Evolutionary conservation across 495 filamentous ascomycete species (phyloP).

Genomic region (Cryomyces minteri): DNA sequence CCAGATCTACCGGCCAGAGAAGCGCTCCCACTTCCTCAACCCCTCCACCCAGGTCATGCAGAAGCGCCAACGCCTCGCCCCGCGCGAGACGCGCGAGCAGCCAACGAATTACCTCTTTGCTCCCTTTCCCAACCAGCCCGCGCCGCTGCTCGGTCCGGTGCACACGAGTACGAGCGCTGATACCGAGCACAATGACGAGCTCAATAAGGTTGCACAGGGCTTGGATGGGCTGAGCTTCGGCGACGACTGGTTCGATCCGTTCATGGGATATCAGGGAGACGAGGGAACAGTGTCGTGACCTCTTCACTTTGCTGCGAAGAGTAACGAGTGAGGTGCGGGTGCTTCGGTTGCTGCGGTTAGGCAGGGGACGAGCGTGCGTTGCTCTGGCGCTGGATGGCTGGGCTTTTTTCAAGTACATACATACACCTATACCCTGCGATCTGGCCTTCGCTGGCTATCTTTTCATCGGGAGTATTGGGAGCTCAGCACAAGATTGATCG

Average conservation of each 20-base stretch:
- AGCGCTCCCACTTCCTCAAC: constrained; percentile 1
- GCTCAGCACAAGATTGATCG: too few relatives aligned
- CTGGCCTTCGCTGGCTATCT: too few relatives aligned
- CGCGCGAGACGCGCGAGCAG: not conserved
- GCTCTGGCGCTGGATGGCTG: too few relatives aligned
- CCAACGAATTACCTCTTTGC: constrained; percentile 4
- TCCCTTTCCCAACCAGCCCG: constrained; percentile 3
- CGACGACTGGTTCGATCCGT: constrained; percentile 6
- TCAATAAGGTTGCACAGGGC: constrained; percentile 2
- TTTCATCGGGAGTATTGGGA: too few relatives aligned
- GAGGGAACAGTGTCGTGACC: not conserved
- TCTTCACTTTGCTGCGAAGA: too few relatives aligned
- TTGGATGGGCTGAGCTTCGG: constrained; percentile 4
- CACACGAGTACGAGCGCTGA: constrained; percentile 4
- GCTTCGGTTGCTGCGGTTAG: too few relatives aligned
- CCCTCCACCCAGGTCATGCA: constrained; percentile 3
- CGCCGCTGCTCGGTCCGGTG: constrained; percentile 5
- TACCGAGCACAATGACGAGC: constrained; percentile 1
- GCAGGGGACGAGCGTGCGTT: too few relatives aligned
- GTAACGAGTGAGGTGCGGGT: too few relatives aligned
- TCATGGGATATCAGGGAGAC: constrained; percentile 2
- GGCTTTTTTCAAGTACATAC: not conserved
- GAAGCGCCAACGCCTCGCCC: constrained; percentile 3
- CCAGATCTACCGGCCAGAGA: not conserved
- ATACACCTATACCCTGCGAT: too few relatives aligned